A percentile compares a stretch with the other conserved stretches of the same genome.
phyloP scores from a whole-genome alignment of 441 rosid species.

The Eruca vesicaria region DNA sequence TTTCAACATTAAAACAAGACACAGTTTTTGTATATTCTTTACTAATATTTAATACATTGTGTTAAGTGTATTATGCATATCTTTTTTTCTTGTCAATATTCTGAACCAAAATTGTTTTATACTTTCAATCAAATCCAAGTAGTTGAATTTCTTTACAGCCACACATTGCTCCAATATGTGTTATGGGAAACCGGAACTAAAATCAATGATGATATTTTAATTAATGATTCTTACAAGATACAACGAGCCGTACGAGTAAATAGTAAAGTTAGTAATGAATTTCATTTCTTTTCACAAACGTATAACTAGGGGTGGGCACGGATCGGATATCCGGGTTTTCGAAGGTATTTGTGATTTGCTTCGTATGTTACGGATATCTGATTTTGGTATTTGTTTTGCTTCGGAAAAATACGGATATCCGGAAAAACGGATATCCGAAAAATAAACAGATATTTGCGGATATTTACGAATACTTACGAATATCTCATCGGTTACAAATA shows the following conservation, averaged over 20 bases:
- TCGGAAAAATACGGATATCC: no score
- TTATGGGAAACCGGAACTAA: background rate
- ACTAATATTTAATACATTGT: background rate
- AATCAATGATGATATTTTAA: conserved; percentile 21
- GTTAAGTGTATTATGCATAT: background rate
- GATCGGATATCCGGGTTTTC: no score
- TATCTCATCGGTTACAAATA: no score
- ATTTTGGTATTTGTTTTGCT: no score
- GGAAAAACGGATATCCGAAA: no score
- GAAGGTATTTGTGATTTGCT: no score
- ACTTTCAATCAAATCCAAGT: background rate
- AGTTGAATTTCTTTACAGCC: background rate
- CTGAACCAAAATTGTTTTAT: background rate
- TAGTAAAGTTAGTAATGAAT: conserved; percentile 7
- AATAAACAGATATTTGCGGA: no score
- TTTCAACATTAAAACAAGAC: background rate
- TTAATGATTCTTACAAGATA: conserved; percentile 18
- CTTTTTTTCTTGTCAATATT: background rate
- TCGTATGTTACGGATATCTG: no score
- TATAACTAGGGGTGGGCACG: no score
- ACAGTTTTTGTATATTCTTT: background rate
- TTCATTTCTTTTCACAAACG: background rate
- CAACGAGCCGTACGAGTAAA: conserved; percentile 12
- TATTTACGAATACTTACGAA: no score
- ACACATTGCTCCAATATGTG: background rate